Evolutionary conservation across 441 rosid species (phyloP).

Genomic region (Flueggea neowawraea): DNA sequence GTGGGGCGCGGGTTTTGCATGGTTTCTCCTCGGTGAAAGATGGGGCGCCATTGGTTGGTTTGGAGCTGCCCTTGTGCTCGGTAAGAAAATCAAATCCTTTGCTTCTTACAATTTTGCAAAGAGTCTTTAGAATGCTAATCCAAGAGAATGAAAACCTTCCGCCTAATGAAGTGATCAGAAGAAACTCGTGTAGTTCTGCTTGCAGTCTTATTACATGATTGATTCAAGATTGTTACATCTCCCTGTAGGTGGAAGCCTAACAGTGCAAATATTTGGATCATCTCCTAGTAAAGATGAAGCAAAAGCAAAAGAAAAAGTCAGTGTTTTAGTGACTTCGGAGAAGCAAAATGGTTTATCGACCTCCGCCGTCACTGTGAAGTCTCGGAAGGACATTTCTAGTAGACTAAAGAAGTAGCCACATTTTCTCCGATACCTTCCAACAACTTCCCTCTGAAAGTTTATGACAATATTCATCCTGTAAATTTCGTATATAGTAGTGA

Average conservation of each 20-base stretch:
- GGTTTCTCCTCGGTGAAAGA: conserved; percentile 74
- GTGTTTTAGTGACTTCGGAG: conserved; percentile 13
- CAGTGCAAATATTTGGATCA: conserved; percentile 47
- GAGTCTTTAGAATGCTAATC: no score
- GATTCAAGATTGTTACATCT: neutral
- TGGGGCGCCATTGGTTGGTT: conserved; percentile 66
- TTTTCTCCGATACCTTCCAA: no score
- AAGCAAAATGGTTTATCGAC: conserved; percentile 25
- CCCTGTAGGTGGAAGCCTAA: conserved; percentile 50
- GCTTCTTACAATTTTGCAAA: neutral
- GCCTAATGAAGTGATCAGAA: no score
- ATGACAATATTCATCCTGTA: no score
- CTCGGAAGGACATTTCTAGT: conserved; percentile 22
- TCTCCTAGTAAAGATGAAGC: conserved; percentile 15
- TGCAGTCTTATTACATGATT: neutral
- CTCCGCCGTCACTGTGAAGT: conserved; percentile 27
- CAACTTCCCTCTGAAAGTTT: no score
- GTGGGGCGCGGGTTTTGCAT: conserved; percentile 72
- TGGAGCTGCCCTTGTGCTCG: conserved; percentile 57
- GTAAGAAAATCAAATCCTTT: conserved; percentile 32
- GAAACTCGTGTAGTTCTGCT: neutral
- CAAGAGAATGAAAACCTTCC: no score
- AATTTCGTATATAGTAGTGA: no score
- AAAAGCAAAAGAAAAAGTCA: conserved; percentile 9
- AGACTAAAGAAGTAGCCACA: no score